Percentiles rank a stretch among this genome's conserved stretches.
Evolutionary conservation across 1,284 basidiomycete species (phyloP).

Genomic region (Apiotrichum sp.): DNA sequence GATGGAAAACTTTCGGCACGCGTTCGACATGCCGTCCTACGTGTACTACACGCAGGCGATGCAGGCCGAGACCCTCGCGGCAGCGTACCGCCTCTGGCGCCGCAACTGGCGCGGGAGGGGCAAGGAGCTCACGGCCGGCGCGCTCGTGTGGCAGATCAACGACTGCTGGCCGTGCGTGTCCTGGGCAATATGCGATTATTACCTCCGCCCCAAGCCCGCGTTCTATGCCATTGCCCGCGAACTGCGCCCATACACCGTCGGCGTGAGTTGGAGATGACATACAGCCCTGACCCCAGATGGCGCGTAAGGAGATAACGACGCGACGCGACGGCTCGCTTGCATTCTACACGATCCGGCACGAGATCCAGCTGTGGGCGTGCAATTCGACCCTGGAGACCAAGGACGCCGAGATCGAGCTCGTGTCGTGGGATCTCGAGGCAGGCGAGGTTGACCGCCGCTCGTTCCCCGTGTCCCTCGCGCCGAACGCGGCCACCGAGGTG

Average conservation of each 20-base stretch:
- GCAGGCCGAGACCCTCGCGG: constrained; percentile 70
- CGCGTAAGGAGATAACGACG: constrained; percentile 62
- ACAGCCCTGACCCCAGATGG: constrained; percentile 24
- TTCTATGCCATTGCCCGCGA: constrained; percentile 66
- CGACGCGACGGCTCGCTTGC: constrained; percentile 58
- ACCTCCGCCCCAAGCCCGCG: constrained; percentile 67
- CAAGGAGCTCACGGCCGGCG: constrained; percentile 64
- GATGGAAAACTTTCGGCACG: constrained; percentile 76
- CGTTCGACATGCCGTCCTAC: constrained; percentile 79
- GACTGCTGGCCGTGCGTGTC: constrained; percentile 76
- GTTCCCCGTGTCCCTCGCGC: constrained; percentile 54
- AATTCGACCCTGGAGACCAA: constrained; percentile 63
- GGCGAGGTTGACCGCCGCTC: constrained; percentile 51
- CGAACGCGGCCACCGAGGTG: constrained; percentile 78
- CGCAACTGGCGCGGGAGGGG: constrained; percentile 68
- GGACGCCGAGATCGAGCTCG: constrained; percentile 59
- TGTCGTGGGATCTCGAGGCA: constrained; percentile 57
- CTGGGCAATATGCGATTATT: constrained; percentile 74
- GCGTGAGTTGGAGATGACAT: constrained; percentile 50
- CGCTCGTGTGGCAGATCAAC: constrained; percentile 76
- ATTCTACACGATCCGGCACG: constrained; percentile 58
- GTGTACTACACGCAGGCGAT: constrained; percentile 75
- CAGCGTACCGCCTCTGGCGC: constrained; percentile 67
- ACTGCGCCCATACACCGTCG: constrained; percentile 65
- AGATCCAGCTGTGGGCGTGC: constrained; percentile 69